phyloP scores from a whole-genome alignment of 257 asterid genomes.

The Coffea canephora region DNA sequence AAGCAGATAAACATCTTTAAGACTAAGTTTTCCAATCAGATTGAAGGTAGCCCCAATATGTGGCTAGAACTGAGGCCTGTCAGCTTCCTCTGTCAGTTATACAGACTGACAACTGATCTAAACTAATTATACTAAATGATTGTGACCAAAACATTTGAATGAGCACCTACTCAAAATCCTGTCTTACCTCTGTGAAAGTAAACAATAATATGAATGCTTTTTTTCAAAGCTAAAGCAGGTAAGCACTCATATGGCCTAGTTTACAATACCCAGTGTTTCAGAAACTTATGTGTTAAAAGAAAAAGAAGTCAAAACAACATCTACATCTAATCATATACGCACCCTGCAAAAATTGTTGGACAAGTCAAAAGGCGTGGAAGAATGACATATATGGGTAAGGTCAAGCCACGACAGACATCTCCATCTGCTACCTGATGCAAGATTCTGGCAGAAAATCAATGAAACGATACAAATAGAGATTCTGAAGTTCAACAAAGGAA shows the following conservation, averaged over 20 bases:
- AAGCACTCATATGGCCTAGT: not conserved
- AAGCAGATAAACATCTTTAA: not conserved
- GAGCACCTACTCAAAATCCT: not conserved
- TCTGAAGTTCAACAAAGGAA: constrained; percentile 13
- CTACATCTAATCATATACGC: constrained; percentile 21
- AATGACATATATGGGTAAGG: constrained; percentile 61
- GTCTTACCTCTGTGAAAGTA: not conserved
- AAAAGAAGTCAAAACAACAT: not conserved
- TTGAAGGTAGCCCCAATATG: not conserved
- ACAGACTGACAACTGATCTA: not conserved
- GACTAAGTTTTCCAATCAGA: not conserved
- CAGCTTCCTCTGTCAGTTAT: too few relatives aligned
- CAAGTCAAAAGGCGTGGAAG: constrained; percentile 91
- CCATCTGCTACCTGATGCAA: constrained; percentile 76
- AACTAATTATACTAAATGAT: not conserved
- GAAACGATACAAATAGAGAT: not conserved
- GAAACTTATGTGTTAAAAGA: not conserved
- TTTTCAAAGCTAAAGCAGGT: not conserved
- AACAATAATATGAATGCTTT: not conserved
- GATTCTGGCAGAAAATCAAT: constrained; percentile 18
- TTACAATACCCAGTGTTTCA: not conserved
- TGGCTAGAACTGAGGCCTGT: not conserved
- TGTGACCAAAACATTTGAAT: not conserved
- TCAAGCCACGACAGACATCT: constrained; percentile 62
- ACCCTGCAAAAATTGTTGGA: constrained; percentile 85